Evolutionary conservation across 2,329 filamentous ascomycete genomes (phyloP).

Genomic region (Elsinoe batatas): DNA sequence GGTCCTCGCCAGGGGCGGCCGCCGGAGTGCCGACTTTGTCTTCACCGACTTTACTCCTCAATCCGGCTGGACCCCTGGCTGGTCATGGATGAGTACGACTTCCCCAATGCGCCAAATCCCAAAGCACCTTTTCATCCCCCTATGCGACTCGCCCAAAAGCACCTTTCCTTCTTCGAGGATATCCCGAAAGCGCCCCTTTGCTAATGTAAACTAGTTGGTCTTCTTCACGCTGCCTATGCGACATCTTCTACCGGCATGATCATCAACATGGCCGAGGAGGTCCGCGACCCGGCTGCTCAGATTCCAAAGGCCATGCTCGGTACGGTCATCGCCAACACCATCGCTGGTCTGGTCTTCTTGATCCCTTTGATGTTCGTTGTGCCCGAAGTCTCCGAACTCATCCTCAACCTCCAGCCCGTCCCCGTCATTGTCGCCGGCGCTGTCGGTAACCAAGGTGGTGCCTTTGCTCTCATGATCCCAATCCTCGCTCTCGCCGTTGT

Average conservation of each 20-base stretch:
- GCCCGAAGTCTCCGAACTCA: slow-evolving; percentile 49
- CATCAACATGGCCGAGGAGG: slow-evolving; percentile 68
- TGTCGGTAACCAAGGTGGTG: slow-evolving; percentile 48
- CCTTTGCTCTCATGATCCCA: slow-evolving; percentile 54
- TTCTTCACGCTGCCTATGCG: slow-evolving; percentile 62
- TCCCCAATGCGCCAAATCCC: slow-evolving; percentile 7
- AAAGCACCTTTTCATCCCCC: background rate
- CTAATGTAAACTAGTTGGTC: slow-evolving; percentile 44
- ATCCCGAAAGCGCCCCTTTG: background rate
- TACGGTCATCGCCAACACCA: slow-evolving; percentile 56
- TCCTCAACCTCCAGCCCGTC: slow-evolving; percentile 46
- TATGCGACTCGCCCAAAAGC: background rate
- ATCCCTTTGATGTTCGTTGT: slow-evolving; percentile 61
- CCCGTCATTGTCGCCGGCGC: slow-evolving; percentile 55
- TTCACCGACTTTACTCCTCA: slow-evolving; percentile 59
- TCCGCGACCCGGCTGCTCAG: slow-evolving; percentile 54
- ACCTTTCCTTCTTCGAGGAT: background rate
- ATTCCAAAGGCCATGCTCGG: slow-evolving; percentile 63
- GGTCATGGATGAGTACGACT: slow-evolving; percentile 48
- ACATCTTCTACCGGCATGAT: slow-evolving; percentile 73
- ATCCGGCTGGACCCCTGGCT: slow-evolving; percentile 59
- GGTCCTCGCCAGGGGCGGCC: slow-evolving; percentile 58
- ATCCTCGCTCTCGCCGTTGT: slow-evolving; percentile 56
- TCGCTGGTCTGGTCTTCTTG: slow-evolving; percentile 58
- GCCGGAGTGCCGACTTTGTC: slow-evolving; percentile 52